These are phyloP conservation scores for Lepraria neglecta DNA, from an alignment of 495 filamentous ascomycete species.

Conservation along the genomic window DNA sequence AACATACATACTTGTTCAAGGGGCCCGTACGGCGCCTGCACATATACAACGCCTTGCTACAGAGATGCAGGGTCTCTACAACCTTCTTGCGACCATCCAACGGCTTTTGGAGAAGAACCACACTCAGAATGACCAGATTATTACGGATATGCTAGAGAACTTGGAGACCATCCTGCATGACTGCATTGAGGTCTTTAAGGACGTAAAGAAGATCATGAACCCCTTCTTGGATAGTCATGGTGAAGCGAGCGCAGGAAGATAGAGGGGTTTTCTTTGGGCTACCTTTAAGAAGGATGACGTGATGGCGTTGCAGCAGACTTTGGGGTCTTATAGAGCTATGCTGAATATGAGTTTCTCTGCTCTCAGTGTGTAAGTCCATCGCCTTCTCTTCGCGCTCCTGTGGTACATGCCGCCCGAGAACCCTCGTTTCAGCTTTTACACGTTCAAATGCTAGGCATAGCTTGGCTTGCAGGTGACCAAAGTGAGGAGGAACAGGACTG, in stretches of 20 bases:
- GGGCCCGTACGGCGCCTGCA: conserved; percentile 15
- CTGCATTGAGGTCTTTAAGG: conserved; percentile 1
- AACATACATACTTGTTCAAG: too few species aligned
- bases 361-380: not conserved
- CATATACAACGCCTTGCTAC: conserved; percentile 29
- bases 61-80: conserved; percentile 19
- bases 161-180: not conserved
- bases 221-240: not conserved
- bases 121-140: too few species aligned
- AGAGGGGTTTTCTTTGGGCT: not conserved
- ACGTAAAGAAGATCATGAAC: not conserved
- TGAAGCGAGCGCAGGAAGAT: not conserved
- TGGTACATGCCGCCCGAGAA: too few species aligned
- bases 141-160: too few species aligned
- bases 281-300: not conserved
- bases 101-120: not conserved
- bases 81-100: not conserved
- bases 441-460: too few species aligned
- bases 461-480: too few species aligned
- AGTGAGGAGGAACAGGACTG: too few species aligned
- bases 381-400: too few species aligned
- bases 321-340: not conserved
- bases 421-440: too few species aligned
- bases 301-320: not conserved
- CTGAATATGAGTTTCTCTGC: not conserved